Evolutionary conservation across 345 rosid species (phyloP), one percentile per base, ranked within the genome.

Genomic region (Gossypium rotundifolium): DNA sequence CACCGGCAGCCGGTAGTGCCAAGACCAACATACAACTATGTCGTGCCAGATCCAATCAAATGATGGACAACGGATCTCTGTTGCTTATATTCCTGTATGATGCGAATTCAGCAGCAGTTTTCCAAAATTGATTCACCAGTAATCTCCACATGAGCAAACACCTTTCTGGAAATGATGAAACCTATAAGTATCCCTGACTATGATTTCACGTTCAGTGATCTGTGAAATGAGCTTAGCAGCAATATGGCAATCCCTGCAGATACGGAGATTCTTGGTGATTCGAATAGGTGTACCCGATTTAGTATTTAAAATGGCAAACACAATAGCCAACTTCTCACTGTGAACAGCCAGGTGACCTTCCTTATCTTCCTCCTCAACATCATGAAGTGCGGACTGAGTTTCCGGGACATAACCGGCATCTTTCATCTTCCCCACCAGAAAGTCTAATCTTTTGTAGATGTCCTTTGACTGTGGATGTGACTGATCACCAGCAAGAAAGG

Each of bases 311-410:
- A 91, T 74, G 29, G 91, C 92, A 82, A 88, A 91, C 48, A 77
- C 91, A 76, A 91, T 87, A 51, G 94, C 97, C 72, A 91, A 54
- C 71, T 89, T 91, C 84, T 91, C 97, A 74, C 97, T 89, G 51
- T 89, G 97, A 75, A 91, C 90, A 13, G 88, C 87, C 33, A 89
- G 83, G 80, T 91, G 97, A 27, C 85, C 60, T 76, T 87, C 96
- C 71, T 91, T 91, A 77, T 91, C 96, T 84, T 89, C 93, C 62
- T 89, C 91, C 76, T 91, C 96, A 57, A 89, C 88, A 78, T 91
- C 96, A 69, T 91, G 96, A 40, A 91, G 90, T 0, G 96, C 93
- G 0, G 89, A 86, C 65, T 81, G 88, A 2, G 85, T 87, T 63
- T 86, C 88, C 0, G 96, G 92, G 72, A 78, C 76, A 77, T 91